Percentiles rank a stretch among this genome's conserved stretches.
Conservation (phyloP, 768 basidiomycete species). For the Lentinula edodes region DNA sequence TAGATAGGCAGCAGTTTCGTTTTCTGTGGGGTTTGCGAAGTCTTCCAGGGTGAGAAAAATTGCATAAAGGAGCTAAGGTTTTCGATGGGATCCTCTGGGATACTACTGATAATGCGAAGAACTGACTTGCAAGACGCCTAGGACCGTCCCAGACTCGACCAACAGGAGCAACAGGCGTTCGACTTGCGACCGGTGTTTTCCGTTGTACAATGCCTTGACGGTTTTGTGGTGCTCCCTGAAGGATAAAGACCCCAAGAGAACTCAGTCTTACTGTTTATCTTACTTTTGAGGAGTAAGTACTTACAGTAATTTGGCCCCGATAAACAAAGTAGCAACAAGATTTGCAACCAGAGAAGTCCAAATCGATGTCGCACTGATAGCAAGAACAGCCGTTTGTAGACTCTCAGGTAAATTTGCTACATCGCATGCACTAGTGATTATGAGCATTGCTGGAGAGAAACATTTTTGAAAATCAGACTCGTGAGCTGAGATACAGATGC, state of each 20-base stretch:
- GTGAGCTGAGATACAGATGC: not conserved
- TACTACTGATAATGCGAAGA: not conserved
- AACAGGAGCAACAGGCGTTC: not conserved
- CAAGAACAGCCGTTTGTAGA: not conserved
- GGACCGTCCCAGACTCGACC: not conserved
- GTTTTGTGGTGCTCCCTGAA: not conserved
- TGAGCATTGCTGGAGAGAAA: not conserved
- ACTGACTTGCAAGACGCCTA: not conserved
- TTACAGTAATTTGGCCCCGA: not conserved
- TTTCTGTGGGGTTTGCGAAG: not conserved
- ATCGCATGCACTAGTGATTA: not conserved
- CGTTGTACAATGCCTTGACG: not conserved
- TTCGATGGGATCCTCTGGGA: not conserved
- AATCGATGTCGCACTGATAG: not conserved
- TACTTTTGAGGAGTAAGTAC: not conserved
- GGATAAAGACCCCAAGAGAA: not conserved
- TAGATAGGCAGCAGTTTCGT: not conserved
- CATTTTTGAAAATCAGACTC: not conserved
- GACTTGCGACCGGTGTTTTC: not conserved
- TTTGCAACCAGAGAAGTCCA: not conserved
- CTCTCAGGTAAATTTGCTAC: not conserved
- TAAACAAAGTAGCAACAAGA: not conserved
- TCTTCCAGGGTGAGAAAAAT: not conserved
- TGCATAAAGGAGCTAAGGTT: not conserved
- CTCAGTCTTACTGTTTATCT: not conserved